Evolutionary conservation across 2,329 filamentous ascomycete genomes (phyloP), one percentile per base, ranked within the genome.

Genomic region (Camillea tinctor): DNA sequence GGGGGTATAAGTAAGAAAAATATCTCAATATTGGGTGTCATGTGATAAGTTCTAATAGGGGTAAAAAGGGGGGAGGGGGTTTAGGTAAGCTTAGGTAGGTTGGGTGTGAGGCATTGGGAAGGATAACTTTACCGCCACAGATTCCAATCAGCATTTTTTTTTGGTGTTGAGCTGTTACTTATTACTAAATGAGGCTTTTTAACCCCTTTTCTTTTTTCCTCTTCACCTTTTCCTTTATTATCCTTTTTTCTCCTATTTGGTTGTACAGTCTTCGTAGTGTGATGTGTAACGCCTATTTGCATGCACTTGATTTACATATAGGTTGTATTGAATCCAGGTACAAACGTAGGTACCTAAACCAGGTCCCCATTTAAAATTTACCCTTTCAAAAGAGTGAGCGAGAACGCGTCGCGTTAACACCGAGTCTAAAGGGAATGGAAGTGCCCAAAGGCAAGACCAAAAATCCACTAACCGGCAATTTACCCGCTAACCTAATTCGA

Each of bases 101-200:
- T 6, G 13, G 26, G 26, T 30, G 36, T 53, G 52, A 57, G 53
- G 59, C 17, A 30, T 53, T 19, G 51, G 54, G 21, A 30, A 11
- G 26, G n/a, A n/a, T n/a, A n/a, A 63, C 61, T 76, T 72, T 81
- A 89, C 88, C 87, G 71, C 89, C 89, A 69, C 90, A 93, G 61
- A 93, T 82, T 58, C 90, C 90, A 64, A 93, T 89, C 49, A 93
- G 81, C 90, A 93, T 93, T 76, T n/a, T 8, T 26, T 23, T 7
- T 24, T 52, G 36, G 21, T 6, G 22, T 3, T 55, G 17, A 20
- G 7, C 21, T n/a, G 11, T n/a, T 52, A 36, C 22, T 26, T 40
- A 56, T 6, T 30, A 26, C 15, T 44, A 22, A 53, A 53, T 50
- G 21, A 15, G 17, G 30, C 49, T 5, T 44, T 44, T n/a, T 44